These are phyloP conservation scores for Phytophthora pluvialis DNA, from an alignment of 352 stramenopile species.

Conservation along the genomic window DNA sequence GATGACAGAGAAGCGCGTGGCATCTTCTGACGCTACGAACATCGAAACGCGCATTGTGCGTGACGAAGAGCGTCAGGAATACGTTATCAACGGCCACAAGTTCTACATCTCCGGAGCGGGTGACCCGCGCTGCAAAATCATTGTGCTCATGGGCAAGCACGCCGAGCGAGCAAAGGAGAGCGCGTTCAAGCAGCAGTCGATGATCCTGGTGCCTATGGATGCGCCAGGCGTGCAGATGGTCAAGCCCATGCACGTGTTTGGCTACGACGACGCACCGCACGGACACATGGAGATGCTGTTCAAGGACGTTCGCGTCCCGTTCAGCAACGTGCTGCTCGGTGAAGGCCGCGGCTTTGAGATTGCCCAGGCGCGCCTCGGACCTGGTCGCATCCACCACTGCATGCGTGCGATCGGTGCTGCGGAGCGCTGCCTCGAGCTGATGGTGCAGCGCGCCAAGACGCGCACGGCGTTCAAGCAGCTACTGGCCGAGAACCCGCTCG, in stretches of 20 bases:
- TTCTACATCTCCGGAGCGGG: slow-evolving; percentile 97
- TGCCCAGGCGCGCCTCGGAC: slow-evolving; percentile 92
- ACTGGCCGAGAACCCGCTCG: slow-evolving; percentile 86
- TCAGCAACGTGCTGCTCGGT: slow-evolving; percentile 81
- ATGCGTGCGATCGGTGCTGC: slow-evolving; percentile 95
- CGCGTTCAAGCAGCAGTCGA: slow-evolving; percentile 82
- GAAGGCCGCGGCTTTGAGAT: slow-evolving; percentile 92
- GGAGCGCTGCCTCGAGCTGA: slow-evolving; percentile 87
- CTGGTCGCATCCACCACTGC: slow-evolving; percentile 98
- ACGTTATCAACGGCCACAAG: slow-evolving; percentile 95
- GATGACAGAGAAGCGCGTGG: slow-evolving; percentile 97
- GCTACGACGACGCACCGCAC: slow-evolving; percentile 97
- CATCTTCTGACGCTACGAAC: slow-evolving; percentile 96
- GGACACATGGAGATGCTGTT: slow-evolving; percentile 96
- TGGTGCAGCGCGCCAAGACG: slow-evolving; percentile 91
- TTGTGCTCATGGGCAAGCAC: slow-evolving; percentile 86
- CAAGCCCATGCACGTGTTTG: slow-evolving; percentile 93
- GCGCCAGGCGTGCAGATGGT: slow-evolving; percentile 92
- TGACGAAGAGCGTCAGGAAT: slow-evolving; percentile 77
- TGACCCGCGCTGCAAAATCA: slow-evolving; percentile 94
- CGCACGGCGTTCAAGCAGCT: slow-evolving; percentile 95
- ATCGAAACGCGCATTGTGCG: slow-evolving; percentile 87
- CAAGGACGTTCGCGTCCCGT: slow-evolving; percentile 93
- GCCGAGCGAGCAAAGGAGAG: slow-evolving; percentile 35
- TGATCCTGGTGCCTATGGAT: slow-evolving; percentile 93